Conservation (phyloP, 768 basidiomycete genomes). For the Pleurotus platypus region DNA sequence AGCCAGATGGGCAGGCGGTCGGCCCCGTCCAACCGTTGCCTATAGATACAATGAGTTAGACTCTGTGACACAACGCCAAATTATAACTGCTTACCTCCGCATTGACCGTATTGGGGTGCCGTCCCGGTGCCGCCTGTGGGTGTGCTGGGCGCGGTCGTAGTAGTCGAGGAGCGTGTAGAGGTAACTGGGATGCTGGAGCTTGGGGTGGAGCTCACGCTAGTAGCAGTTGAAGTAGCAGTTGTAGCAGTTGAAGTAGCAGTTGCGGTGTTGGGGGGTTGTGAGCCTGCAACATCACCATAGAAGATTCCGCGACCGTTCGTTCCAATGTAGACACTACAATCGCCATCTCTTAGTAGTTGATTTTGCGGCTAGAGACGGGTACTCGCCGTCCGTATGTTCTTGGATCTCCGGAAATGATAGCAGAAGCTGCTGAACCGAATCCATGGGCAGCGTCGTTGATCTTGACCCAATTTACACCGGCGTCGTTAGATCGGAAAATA, state of each 20-base stretch:
- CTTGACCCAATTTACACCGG: conserved; percentile 53
- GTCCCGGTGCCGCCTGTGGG: conserved; percentile 19
- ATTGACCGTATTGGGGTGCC: conserved; percentile 35
- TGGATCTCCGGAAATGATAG: conserved; percentile 48
- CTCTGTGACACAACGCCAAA: background rate
- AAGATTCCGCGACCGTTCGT: conserved; percentile 61
- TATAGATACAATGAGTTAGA: conserved; percentile 1
- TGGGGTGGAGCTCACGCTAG: conserved; percentile 10
- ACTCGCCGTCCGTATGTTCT: conserved; percentile 52
- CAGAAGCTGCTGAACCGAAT: conserved; percentile 47
- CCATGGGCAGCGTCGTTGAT: conserved; percentile 58
- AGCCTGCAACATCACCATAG: conserved; percentile 38
- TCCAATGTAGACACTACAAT: conserved; percentile 52
- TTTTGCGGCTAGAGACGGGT: background rate
- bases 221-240: conserved; percentile 16
- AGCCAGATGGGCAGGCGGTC: conserved; percentile 34
- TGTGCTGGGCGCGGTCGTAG: conserved; percentile 23
- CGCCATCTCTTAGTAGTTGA: background rate
- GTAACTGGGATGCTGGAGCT: conserved; percentile 7
- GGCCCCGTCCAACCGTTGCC: conserved; percentile 38
- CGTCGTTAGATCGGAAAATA: conserved; percentile 55
- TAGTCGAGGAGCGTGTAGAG: conserved; percentile 16
- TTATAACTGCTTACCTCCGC: conserved; percentile 29
- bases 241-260: conserved; percentile 17
- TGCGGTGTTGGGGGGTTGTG: conserved; percentile 23